Evolutionary conservation across 2,329 filamentous ascomycete genomes (phyloP).

Genomic region (Venturia asperata): DNA sequence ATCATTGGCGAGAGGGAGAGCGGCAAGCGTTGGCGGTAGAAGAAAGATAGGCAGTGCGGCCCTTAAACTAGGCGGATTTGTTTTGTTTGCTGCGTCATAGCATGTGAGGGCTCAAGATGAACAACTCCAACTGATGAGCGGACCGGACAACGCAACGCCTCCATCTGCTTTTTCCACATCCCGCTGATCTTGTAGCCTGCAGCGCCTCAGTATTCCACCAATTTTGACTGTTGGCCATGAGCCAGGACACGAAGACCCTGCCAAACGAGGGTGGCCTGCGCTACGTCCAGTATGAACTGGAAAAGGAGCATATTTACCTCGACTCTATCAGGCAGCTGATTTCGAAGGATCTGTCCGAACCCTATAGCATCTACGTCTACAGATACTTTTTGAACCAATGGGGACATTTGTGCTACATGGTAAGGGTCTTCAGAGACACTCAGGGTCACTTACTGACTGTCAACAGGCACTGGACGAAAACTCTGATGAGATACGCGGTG

Average conservation of each 20-base stretch:
- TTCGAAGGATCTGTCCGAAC: slow-evolving; percentile 92
- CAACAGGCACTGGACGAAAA: slow-evolving; percentile 49
- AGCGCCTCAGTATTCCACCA: not conserved
- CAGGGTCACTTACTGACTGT: slow-evolving; percentile 7
- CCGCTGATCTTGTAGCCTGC: not conserved
- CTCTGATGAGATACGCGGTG: slow-evolving; percentile 63
- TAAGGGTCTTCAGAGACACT: slow-evolving; percentile 32
- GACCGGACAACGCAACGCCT: not conserved
- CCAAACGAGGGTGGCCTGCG: slow-evolving; percentile 25
- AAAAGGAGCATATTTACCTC: slow-evolving; percentile 60
- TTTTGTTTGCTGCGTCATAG: not conserved
- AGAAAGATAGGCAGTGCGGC: too few species aligned
- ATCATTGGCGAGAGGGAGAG: slow-evolving; percentile 3
- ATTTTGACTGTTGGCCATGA: slow-evolving; percentile 13
- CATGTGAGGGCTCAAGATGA: not conserved
- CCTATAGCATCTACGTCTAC: slow-evolving; percentile 99
- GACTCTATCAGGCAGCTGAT: slow-evolving; percentile 87
- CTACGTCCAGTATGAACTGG: slow-evolving; percentile 53
- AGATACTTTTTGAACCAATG: slow-evolving; percentile 97
- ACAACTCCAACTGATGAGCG: not conserved
- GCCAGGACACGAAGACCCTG: not conserved
- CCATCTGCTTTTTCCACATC: not conserved
- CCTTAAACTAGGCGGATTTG: too few species aligned
- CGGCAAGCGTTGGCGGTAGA: not conserved
- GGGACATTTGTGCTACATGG: slow-evolving; percentile 96